Conservation (phyloP, 345 rosid genomes). For the Citrus sinensis region DNA sequence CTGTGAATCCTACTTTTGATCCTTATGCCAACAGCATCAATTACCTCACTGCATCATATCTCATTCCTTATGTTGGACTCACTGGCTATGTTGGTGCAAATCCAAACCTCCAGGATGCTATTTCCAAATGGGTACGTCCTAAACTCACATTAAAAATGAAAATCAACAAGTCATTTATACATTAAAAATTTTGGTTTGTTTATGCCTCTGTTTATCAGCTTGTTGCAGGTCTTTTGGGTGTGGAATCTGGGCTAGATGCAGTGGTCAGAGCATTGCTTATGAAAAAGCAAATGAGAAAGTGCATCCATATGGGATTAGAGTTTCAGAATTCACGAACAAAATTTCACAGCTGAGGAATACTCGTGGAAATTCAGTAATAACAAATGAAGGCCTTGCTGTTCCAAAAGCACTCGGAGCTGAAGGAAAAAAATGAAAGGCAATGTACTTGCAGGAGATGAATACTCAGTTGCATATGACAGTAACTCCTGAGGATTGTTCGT, state of each 20-base stretch:
- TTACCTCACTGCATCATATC: conserved; percentile 69
- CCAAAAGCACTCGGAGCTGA: conserved; percentile 21
- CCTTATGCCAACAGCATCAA: conserved; percentile 58
- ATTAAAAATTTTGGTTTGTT: no score
- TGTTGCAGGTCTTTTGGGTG: conserved; percentile 73
- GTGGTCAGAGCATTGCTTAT: conserved; percentile 58
- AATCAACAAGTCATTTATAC: no score
- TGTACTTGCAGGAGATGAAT: conserved; percentile 32
- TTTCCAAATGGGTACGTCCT: conserved; percentile 45
- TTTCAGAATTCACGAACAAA: conserved; percentile 24
- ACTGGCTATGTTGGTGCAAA: conserved; percentile 78
- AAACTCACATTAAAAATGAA: no score
- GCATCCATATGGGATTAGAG: conserved; percentile 32
- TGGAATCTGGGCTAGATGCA: conserved; percentile 83
- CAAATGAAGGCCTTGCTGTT: conserved; percentile 45
- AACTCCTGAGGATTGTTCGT: conserved; percentile 31
- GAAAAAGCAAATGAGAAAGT: conserved; percentile 29
- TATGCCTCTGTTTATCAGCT: conserved; percentile 30
- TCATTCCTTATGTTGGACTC: conserved; percentile 79
- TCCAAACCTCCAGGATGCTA: conserved; percentile 42
- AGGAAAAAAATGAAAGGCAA: conserved; percentile 27
- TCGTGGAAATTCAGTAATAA: conserved; percentile 21
- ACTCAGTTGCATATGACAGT: conserved; percentile 27
- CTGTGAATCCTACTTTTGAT: conserved; percentile 59
- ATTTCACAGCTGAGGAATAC: conserved; percentile 12